Base-by-base conservation (phyloP, 208 protist species). In the Leishmania aethiopica region DNA sequence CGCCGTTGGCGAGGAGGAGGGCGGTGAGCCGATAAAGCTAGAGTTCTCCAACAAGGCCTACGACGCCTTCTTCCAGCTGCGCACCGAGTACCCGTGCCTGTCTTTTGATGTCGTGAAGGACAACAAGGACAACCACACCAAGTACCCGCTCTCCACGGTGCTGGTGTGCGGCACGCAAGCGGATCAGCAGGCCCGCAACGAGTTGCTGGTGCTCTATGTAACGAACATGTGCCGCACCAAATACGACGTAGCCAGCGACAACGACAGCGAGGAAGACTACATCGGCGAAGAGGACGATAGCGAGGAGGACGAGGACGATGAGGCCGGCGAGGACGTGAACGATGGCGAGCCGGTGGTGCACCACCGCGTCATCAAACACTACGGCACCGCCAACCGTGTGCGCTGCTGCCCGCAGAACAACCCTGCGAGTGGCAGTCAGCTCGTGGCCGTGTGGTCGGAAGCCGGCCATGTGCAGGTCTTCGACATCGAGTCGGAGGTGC, bases 121-220 rank as follows among this genome's bases (percentile, higher is more conserved):
- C 86, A 84, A 79, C 28, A 90, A 95, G 62, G 85, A 89, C 45
- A 84, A 89, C 85, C 86, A 88, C 78, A 95, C 89, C 77, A 91
- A 87, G 73, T 99, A 98, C 86, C 99, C 99, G 15, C 90, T 99
- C 57, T 97, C 96, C 7, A 89, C 93, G 59, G 97, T 96, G 77
- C 81, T 98, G 8, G 97, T 99, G 13, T 99, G 97, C 64, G 99
- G 99, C 79, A 99, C 98, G 37, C 98, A 99, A 92, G 98, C 98
- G 40, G 97, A 98, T 49, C 84, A 90, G 49, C 75, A 86, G 1
- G 76, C 86, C 17, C 91, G 98, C 47, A 99, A 99, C 83, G 96
- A 99, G 79, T 83, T 99, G 13, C 76, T 98, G 22, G 74, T 99
- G 10, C 92, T 99, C 83, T 98, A 98, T 70, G 80, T 98, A 13